These are phyloP conservation scores for Grosmannia serpens DNA, from an alignment of 2,329 filamentous ascomycete genomes.

Conservation along the genomic window DNA sequence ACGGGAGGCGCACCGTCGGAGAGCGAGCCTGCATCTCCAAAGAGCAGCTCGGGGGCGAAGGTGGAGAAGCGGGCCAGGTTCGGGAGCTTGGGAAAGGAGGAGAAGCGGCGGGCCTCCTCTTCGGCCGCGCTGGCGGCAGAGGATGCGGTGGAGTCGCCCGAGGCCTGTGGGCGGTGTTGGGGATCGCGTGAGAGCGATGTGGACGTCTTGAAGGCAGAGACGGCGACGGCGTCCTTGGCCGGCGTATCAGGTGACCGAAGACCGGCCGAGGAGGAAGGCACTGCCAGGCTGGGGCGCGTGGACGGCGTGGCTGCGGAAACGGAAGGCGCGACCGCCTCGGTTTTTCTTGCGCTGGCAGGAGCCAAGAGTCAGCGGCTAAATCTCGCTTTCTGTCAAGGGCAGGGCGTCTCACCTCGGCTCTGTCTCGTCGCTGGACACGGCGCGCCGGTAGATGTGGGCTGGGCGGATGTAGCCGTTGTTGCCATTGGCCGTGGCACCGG, in stretches of 20 bases:
- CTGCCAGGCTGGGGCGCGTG: too few relatives aligned
- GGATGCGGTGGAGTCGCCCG: not conserved
- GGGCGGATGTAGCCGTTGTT: conserved; percentile 58
- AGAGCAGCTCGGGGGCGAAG: conserved; percentile 49
- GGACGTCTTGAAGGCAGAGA: not conserved
- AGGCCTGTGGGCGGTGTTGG: not conserved
- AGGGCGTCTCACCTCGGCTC: too few relatives aligned
- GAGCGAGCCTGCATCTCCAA: conserved; percentile 18
- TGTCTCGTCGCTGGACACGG: conserved; percentile 17
- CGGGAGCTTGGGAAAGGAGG: conserved; percentile 46
- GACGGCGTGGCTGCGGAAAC: too few relatives aligned
- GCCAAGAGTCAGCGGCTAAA: too few relatives aligned
- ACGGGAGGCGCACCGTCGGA: conserved; percentile 16
- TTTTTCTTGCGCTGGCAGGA: too few relatives aligned
- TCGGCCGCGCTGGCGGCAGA: not conserved
- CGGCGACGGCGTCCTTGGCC: not conserved
- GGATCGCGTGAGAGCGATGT: not conserved
- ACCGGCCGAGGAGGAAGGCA: not conserved
- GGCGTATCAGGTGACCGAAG: not conserved
- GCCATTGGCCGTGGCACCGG: too few relatives aligned
- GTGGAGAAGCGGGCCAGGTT: conserved; percentile 46
- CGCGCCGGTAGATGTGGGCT: conserved; percentile 64
- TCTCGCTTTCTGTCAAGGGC: too few relatives aligned
- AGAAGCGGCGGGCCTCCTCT: conserved; percentile 21
- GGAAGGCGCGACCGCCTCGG: too few relatives aligned